Base-by-base conservation (phyloP, 345 rosid species). In the Lepidium aucheri region DNA sequence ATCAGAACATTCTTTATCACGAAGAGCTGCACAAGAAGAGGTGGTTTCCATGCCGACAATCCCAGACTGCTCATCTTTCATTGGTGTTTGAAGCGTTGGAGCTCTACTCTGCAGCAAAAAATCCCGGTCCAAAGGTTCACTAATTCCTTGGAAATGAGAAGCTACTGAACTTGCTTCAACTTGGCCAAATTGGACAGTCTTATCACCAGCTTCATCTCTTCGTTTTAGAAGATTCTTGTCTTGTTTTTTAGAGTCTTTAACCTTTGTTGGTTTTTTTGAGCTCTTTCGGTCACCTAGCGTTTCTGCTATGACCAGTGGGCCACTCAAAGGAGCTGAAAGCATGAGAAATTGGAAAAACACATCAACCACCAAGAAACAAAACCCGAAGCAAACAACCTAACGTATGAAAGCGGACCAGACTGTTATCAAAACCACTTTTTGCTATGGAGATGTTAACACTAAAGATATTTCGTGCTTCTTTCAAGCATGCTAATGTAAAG, bases 221-320 rank as follows among this genome's bases (percentile, higher is more conserved):
- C 86, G 82, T 79, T 89, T 91, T 77, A 95, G 78, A 65, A 88
- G 86, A 72, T 85, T 89, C 54, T 76, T 84, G 63, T 89, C 95
- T 78, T 85, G 82, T 81, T 89, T 91, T 15, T 82, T 78, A 10
- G 72, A 80, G 65, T 87, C 97, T 95, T 91, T 87, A 53, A 80
- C 82, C 84, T 89, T 95, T 66, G 79, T 32, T 41, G 81, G 56
- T 32, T 79, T 91, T 45, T 82, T 85, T 28, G 95, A 76, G 74
- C 78, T 74, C 81, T 84, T 91, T 58, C 64, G 75, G 53, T 80
- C 75, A 69, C 91, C 80, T 65, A 89, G 77, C 53, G 93, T 65
- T 76, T 95, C 99, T 3, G 99, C 96, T 63, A 85, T 81, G 56
- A 89, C 96, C 74, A 95, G 65, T 20, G 99, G 99, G 51, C 99